Evolutionary conservation across 2,329 filamentous ascomycete genomes (phyloP), one percentile per base, ranked within the genome.

Genomic region (Dactylellina parvicollis): DNA sequence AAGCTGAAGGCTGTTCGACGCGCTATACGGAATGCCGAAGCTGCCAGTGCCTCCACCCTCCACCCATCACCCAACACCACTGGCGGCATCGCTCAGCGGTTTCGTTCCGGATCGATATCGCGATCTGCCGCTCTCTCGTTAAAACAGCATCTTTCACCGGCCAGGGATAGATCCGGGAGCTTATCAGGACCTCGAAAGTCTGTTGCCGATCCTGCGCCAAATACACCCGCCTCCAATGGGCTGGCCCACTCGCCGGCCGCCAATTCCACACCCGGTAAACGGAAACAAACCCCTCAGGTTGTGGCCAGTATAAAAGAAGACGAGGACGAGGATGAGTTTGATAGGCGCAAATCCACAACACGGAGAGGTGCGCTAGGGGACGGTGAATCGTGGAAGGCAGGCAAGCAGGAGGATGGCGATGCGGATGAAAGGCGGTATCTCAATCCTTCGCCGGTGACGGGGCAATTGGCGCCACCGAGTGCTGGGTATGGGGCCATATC

Each of bases 1-100:
- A 90, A 92, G 80, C 85, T 98, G 81, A 98, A 97, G 81, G 88
- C 88, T 65, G 89, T 97, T 57, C 82, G 85, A 22, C 87, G 90
- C 74, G 92, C 92, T 70, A 85, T 95, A 74, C 85, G 86, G 62
- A 85, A 82, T 77, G 81, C 83, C 82, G 87, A 83, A 81, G 87
- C 79, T 83, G 86, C 72, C 80, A 83, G 69, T 86, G 86, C 55
- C 42, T 55, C 69, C 7, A 60, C 69, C 18, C 54, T 73, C 55
- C 22, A 60, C n/a, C 60, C 54, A 4, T 73, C 69, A 2, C 69
- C 69, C 18, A 22, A 46, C 24, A 44, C 56, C 28, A 54, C 69
- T 7, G 54, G 54, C 30, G 69, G 60, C 30, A 61, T 73, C 28
- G 34, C 69, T 20, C 52, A 66, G 9, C 61, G 60, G 20, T 50